phyloP scores from a whole-genome alignment of 805 yeast genomes.

The Candida argentea region DNA sequence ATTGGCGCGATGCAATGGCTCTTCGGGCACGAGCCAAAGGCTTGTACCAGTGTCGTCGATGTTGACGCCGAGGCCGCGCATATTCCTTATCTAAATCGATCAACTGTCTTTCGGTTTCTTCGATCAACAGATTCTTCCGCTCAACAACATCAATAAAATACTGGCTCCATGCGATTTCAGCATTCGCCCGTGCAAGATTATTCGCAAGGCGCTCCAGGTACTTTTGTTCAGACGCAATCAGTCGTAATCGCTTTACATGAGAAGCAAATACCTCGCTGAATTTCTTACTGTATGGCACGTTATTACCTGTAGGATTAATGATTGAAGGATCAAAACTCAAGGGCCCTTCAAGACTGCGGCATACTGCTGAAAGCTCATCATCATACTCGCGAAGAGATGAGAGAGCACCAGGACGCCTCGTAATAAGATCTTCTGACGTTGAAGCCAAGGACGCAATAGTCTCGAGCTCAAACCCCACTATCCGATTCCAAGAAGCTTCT shows the following conservation, averaged over 20 bases:
- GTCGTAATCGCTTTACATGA: conserved; percentile 13
- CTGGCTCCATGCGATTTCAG: conserved; percentile 25
- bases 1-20: conserved; percentile 14
- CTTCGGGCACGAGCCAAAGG: conserved; percentile 14
- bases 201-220: conserved; percentile 19
- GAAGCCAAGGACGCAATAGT: conserved; percentile 21
- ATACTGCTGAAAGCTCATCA: conserved; percentile 19
- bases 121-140: conserved; percentile 15
- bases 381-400: conserved; percentile 17
- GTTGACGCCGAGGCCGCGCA: conserved; percentile 14
- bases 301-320: conserved; percentile 4
- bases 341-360: conserved; percentile 24
- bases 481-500: conserved; percentile 23
- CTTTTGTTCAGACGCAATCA: conserved; percentile 17
- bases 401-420: conserved; percentile 5
- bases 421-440: conserved; percentile 21
- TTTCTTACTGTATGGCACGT: conserved; percentile 13
- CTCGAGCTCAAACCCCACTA: conserved; percentile 24
- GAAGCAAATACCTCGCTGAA: conserved; percentile 14
- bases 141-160: conserved; percentile 16
- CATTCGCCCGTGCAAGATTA: conserved; percentile 12
- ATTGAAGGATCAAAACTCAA: conserved; percentile 21
- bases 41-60: conserved; percentile 5
- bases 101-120: conserved; percentile 18
- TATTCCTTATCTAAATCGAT: conserved; percentile 20